phyloP scores from a whole-genome alignment of 129 eudicot species.

The Pittosporum tobira region DNA sequence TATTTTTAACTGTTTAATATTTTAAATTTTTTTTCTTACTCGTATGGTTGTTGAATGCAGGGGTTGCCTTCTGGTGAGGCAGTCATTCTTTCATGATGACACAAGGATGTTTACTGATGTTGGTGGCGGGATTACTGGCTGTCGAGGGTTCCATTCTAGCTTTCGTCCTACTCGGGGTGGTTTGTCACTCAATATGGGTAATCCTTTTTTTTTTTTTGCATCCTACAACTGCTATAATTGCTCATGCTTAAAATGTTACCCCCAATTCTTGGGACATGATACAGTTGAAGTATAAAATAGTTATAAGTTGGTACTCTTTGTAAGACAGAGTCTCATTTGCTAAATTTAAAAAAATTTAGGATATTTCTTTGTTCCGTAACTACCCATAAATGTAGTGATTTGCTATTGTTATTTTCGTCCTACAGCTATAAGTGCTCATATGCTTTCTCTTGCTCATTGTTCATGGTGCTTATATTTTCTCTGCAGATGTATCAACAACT shows the following conservation, averaged over 20 bases:
- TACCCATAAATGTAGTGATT: too few species aligned
- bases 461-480: constrained; percentile 7
- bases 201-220: too few species aligned
- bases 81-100: constrained; percentile 82
- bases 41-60: constrained; percentile 45
- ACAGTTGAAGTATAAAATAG: too few species aligned
- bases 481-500: constrained; percentile 79
- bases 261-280: too few species aligned
- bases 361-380: too few species aligned
- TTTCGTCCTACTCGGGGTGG: constrained; percentile 76
- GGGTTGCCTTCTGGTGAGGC: constrained; percentile 82
- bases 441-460: constrained; percentile 1
- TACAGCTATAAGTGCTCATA: not conserved
- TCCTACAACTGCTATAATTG: too few species aligned
- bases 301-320: too few species aligned
- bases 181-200: constrained; percentile 86
- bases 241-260: too few species aligned
- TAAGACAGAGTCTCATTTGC: too few species aligned
- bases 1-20: not conserved
- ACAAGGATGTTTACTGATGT: constrained; percentile 57
- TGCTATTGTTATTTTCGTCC: not conserved
- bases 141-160: constrained; percentile 78
- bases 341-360: too few species aligned
- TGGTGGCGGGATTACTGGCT: constrained; percentile 79
- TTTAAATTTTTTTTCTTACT: constrained; percentile 3